Evolutionary conservation across 495 filamentous ascomycete genomes (phyloP).

Genomic region (Recurvomyces mirabilis): DNA sequence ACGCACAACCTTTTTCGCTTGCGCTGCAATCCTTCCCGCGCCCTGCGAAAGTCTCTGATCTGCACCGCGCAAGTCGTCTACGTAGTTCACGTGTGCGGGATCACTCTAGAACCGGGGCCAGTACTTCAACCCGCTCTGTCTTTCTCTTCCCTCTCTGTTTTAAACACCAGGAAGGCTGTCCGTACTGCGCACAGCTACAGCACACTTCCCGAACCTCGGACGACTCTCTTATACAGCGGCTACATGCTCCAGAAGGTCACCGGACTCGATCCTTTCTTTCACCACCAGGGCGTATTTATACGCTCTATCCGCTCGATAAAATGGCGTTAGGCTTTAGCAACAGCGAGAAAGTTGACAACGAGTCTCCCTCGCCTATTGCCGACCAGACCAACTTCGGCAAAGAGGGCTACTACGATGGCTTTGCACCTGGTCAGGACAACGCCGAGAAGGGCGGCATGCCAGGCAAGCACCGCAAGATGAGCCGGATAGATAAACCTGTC

Average conservation of each 20-base stretch:
- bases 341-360: conserved; percentile 3
- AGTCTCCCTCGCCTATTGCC: background rate
- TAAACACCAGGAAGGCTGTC: too few species aligned
- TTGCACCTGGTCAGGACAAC: conserved; percentile 11
- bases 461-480: conserved; percentile 21
- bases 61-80: too few species aligned
- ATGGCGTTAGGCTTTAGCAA: conserved; percentile 37
- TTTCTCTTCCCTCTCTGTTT: too few species aligned
- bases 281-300: conserved; percentile 29
- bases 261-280: conserved; percentile 26
- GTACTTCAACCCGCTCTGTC: too few species aligned
- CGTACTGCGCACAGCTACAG: too few species aligned
- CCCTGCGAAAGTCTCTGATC: too few species aligned
- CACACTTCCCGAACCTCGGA: too few species aligned
- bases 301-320: conserved; percentile 36
- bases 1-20: too few species aligned
- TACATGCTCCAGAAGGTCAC: conserved; percentile 37
- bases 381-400: conserved; percentile 2
- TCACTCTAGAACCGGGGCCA: too few species aligned
- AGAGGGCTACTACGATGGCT: conserved; percentile 19
- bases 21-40: too few species aligned
- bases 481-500: conserved; percentile 22
- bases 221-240: too few species aligned
- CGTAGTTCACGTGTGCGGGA: too few species aligned
- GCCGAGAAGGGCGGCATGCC: conserved; percentile 15